phyloP scores from a whole-genome alignment of 495 filamentous ascomycete genomes.

The Aspergillus saccharolyticus region DNA sequence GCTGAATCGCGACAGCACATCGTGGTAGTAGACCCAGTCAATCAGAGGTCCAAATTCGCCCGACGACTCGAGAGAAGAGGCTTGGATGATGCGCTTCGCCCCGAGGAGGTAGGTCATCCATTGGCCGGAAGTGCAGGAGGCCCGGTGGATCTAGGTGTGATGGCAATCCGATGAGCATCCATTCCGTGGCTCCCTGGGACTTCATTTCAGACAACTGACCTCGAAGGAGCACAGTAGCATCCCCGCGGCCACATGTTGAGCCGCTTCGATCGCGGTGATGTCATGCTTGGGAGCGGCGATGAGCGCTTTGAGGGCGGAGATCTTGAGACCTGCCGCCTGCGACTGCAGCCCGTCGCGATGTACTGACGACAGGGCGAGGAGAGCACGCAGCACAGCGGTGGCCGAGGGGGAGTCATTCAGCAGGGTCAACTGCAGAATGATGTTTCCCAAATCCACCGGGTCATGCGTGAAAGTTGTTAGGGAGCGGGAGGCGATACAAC shows the following conservation, averaged over 20 bases:
- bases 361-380: constrained; percentile 12
- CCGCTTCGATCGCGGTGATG: constrained; percentile 7
- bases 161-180: too few relatives aligned
- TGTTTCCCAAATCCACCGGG: constrained; percentile 2
- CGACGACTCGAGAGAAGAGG: background rate
- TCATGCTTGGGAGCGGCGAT: background rate
- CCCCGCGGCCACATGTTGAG: constrained; percentile 14
- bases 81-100: constrained; percentile 5
- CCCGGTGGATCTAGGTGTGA: constrained; percentile 8
- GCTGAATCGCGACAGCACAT: constrained; percentile 8
- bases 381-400: constrained; percentile 4
- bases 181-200: too few relatives aligned
- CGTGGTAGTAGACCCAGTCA: constrained; percentile 15
- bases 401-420: constrained; percentile 7
- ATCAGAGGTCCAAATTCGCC: constrained; percentile 5
- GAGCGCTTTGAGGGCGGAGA: constrained; percentile 8
- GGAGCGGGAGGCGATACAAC: constrained; percentile 9
- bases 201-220: background rate
- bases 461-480: constrained; percentile 7
- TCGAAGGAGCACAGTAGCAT: constrained; percentile 18
- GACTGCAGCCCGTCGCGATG: constrained; percentile 10
- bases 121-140: constrained; percentile 13
- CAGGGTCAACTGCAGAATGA: constrained; percentile 11
- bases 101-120: constrained; percentile 11
- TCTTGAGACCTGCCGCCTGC: constrained; percentile 11